A percentile compares a stretch with the other conserved stretches of the same genome.
phyloP scores from a whole-genome alignment of 2,329 filamentous ascomycete genomes.

The Emydomyces testavorans region DNA sequence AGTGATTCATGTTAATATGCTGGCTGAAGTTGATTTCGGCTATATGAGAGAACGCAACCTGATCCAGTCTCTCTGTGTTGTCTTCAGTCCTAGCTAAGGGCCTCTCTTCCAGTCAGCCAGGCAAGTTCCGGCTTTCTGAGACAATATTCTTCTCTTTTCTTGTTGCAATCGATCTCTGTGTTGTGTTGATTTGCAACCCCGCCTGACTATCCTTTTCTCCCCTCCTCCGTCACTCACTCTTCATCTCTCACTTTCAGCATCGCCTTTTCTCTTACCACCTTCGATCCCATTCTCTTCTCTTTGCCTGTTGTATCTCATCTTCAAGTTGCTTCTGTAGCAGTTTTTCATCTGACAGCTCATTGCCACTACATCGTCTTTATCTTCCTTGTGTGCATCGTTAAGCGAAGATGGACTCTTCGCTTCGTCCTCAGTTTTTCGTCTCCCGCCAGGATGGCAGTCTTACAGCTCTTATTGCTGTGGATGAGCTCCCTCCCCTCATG shows the following conservation, averaged over 20 bases:
- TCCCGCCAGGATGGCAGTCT: conserved; percentile 32
- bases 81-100: neutral
- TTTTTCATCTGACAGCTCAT: neutral
- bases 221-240: too few species aligned
- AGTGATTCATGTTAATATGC: neutral
- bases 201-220: conserved; percentile 4
- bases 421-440: conserved; percentile 34
- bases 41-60: neutral
- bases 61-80: neutral
- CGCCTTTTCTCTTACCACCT: neutral
- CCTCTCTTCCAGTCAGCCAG: neutral
- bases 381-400: neutral
- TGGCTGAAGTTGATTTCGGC: neutral
- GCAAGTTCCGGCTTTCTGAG: conserved; percentile 5
- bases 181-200: neutral
- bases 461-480: conserved; percentile 36
- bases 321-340: neutral
- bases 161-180: too few species aligned
- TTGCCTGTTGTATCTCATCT: neutral
- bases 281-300: neutral
- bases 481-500: conserved; percentile 34
- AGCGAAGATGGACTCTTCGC: conserved; percentile 13
- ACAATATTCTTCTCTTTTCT: conserved; percentile 5
- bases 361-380: neutral
- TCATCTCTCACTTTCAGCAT: neutral